Conservation (phyloP, 257 asterid genomes). For the Fraxinus americana region DNA sequence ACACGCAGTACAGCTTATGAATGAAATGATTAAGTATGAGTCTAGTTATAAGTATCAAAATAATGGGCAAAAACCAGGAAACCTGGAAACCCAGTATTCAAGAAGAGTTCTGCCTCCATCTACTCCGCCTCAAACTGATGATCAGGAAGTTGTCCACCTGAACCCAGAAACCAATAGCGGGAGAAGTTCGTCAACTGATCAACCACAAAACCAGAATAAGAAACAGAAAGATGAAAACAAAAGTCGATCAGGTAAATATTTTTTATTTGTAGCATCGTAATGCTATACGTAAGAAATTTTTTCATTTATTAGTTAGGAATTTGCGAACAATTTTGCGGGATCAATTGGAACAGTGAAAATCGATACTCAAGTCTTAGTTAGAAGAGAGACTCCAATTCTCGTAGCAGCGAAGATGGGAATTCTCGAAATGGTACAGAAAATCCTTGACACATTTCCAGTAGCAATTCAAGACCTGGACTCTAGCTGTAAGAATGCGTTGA, state of each 20-base stretch:
- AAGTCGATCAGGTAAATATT: background rate
- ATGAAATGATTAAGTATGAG: constrained; percentile 28
- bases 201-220: constrained; percentile 3
- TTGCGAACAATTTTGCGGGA: background rate
- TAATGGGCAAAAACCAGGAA: constrained; percentile 33
- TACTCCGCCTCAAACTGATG: background rate
- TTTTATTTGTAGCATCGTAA: background rate
- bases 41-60: constrained; percentile 30
- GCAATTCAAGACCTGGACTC: constrained; percentile 56
- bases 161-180: background rate
- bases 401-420: constrained; percentile 63
- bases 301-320: background rate
- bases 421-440: constrained; percentile 50
- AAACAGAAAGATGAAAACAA: constrained; percentile 6
- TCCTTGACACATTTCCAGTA: constrained; percentile 38
- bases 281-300: background rate
- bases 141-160: background rate
- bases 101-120: constrained; percentile 9
- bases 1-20: constrained; percentile 39
- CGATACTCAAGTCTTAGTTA: background rate
- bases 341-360: constrained; percentile 14
- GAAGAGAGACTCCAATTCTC: constrained; percentile 45
- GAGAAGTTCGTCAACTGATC: background rate
- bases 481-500: constrained; percentile 48
- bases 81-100: background rate